Evolutionary conservation across 345 rosid genomes (phyloP), one percentile per base, ranked within the genome.

Genomic region (Eucalyptus virginea): DNA sequence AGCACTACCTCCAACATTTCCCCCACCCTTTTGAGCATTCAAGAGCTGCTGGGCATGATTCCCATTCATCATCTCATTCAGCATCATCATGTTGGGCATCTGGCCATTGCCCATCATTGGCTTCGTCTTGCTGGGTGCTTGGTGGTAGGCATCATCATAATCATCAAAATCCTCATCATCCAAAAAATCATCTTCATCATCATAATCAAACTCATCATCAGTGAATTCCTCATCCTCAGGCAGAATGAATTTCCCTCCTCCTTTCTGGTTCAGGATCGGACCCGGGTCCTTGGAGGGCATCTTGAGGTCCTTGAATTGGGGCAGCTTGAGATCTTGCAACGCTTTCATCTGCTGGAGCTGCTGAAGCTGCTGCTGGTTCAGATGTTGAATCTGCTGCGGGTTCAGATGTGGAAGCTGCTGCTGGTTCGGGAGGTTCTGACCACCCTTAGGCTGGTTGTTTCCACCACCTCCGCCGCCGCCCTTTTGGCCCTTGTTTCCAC

Each of bases 281-380:
- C 92, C 93, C 87, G 89, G 94, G 89, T 92, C 88, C 90, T 93
- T 91, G 80, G n/a, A 89, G 37, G 96, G 96, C 91, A 94, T 89
- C 88, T 96, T 96, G 81, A 94, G 87, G 86, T 92, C 96, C 90
- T 94, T 97, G 28, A 94, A 93, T 44, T 95, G 97, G 26, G 96
- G 93, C 47, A 94, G 92, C 92, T 94, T 95, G 95, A 93, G 92
- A 92, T 96, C 98, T 94, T 93, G 97, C 1, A 96, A 62, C 30
- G 93, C 94, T 89, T 95, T 96, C 92, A 95, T 91, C 87, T 95
- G 97, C 69, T 95, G 97, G 32, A 95, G 80, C 47, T 93, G 98
- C 86, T 95, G 96, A 13, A 92, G 89, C 86, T 94, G 98, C 87
- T 94, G 96, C 62, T 2, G 62, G 58, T 8, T 52, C 18, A 92